A percentile compares a stretch with the other conserved stretches of the same genome.
Conservation (phyloP, 768 basidiomycete genomes). For the Tephrocybe sp. region DNA sequence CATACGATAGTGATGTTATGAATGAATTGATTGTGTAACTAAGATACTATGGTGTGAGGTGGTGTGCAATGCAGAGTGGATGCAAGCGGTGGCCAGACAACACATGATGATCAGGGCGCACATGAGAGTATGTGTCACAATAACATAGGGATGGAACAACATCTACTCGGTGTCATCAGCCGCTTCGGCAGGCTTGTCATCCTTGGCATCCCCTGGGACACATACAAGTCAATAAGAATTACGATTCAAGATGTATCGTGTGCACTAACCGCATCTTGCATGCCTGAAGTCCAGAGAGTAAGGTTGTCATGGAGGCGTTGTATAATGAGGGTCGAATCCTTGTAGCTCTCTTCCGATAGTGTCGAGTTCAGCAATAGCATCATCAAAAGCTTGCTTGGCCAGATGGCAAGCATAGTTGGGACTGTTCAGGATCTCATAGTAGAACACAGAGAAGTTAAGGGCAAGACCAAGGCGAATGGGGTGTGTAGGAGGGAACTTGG, state of each 20-base stretch:
- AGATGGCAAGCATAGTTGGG: slow-evolving; percentile 98
- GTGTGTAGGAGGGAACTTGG: slow-evolving; percentile 93
- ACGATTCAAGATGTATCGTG: neutral
- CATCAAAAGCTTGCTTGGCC: slow-evolving; percentile 98
- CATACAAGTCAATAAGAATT: neutral
- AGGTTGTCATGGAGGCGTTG: slow-evolving; percentile 96
- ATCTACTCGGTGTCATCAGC: slow-evolving; percentile 59
- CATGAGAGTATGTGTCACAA: slow-evolving; percentile 14
- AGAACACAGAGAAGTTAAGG: slow-evolving; percentile 99
- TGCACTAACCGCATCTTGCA: slow-evolving; percentile 83
- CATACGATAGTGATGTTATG: slow-evolving; percentile 1
- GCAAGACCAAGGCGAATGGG: slow-evolving; percentile 98
- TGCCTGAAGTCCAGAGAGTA: slow-evolving; percentile 97
- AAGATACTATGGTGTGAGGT: slow-evolving; percentile 15
- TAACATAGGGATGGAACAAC: slow-evolving; percentile 19
- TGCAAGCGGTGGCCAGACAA: slow-evolving; percentile 14
- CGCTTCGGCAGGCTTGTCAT: slow-evolving; percentile 65
- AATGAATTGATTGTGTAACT: slow-evolving; percentile 14
- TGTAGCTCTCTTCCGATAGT: slow-evolving; percentile 99
- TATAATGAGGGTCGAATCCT: slow-evolving; percentile 97
- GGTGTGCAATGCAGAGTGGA: slow-evolving; percentile 19
- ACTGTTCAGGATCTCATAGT: slow-evolving; percentile 99
- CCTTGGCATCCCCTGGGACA: slow-evolving; percentile 22
- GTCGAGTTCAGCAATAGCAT: slow-evolving; percentile 98
- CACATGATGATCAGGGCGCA: slow-evolving; percentile 16